These are phyloP conservation scores for Phytophthora foliorum DNA, from an alignment of 352 stramenopile genomes.

Conservation along the genomic window DNA sequence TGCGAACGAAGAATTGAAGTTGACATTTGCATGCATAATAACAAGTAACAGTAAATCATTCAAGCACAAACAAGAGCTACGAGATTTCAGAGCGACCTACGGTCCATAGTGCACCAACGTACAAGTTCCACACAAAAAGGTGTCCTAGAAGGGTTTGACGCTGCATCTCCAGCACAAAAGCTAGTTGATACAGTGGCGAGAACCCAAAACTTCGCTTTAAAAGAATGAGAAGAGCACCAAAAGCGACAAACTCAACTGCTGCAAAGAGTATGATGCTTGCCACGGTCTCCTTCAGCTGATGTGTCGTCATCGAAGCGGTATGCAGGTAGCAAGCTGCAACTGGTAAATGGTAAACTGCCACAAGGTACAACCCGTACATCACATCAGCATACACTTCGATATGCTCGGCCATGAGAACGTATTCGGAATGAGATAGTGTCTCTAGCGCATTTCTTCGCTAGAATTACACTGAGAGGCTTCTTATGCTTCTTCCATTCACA, in stretches of 20 bases:
- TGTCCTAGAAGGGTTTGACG: background rate
- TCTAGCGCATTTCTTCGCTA: background rate
- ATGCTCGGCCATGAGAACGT: background rate
- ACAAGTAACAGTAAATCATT: background rate
- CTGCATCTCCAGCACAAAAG: background rate
- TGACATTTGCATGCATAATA: background rate
- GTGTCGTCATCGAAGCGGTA: background rate
- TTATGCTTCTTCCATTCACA: no score
- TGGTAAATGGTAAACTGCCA: background rate
- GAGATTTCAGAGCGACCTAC: background rate
- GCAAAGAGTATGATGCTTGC: background rate
- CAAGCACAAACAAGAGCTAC: background rate
- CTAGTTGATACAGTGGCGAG: background rate
- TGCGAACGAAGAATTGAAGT: conserved; percentile 10
- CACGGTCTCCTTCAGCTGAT: background rate
- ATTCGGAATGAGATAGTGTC: background rate
- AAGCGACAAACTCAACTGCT: background rate
- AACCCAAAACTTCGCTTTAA: background rate
- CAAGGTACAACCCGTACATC: background rate
- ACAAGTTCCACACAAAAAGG: background rate
- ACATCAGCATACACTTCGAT: background rate
- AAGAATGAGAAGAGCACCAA: background rate
- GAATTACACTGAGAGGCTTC: no score
- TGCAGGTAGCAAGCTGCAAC: background rate
- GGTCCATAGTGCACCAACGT: background rate